phyloP scores from a whole-genome alignment of 176 grass and related monocot species.

The Poa annua region DNA sequence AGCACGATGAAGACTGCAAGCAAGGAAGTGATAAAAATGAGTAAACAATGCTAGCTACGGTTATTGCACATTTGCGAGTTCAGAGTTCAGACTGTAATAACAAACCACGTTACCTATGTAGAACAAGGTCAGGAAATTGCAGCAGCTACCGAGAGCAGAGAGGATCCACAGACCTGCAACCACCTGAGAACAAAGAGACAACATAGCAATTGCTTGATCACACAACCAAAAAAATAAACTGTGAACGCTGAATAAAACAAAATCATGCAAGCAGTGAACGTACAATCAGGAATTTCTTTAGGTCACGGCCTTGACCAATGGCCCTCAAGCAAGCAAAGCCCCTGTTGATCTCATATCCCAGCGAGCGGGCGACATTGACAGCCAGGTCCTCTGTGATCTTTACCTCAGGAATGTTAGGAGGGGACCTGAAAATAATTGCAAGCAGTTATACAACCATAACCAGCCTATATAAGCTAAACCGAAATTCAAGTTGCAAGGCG shows the following conservation, averaged over 20 bases:
- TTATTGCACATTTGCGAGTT: neutral
- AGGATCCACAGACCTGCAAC: slow-evolving; percentile 75
- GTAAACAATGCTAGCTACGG: neutral
- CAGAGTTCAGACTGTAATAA: neutral
- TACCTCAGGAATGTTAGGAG: slow-evolving; percentile 83
- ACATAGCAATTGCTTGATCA: neutral
- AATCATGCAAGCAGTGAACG: slow-evolving; percentile 19
- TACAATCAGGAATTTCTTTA: slow-evolving; percentile 94
- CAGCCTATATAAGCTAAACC: too few relatives aligned
- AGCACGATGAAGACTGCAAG: slow-evolving; percentile 79
- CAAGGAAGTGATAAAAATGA: slow-evolving; percentile 5
- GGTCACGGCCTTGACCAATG: slow-evolving; percentile 72
- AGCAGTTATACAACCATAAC: neutral
- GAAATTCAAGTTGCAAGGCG: neutral
- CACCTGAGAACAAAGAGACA: slow-evolving; percentile 53
- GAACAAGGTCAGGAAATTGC: slow-evolving; percentile 90
- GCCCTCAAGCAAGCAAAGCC: slow-evolving; percentile 69
- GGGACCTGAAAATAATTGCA: slow-evolving; percentile 54
- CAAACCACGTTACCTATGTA: slow-evolving; percentile 66
- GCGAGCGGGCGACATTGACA: slow-evolving; percentile 69
- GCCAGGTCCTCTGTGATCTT: slow-evolving; percentile 77
- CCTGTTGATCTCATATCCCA: slow-evolving; percentile 86
- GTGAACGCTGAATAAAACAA: neutral
- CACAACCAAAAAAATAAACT: neutral
- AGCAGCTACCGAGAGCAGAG: slow-evolving; percentile 75